Evolutionary conservation across 2,329 filamentous ascomycete genomes (phyloP), one percentile per base, ranked within the genome.

Genomic region (Thermomyces lanuginosus): DNA sequence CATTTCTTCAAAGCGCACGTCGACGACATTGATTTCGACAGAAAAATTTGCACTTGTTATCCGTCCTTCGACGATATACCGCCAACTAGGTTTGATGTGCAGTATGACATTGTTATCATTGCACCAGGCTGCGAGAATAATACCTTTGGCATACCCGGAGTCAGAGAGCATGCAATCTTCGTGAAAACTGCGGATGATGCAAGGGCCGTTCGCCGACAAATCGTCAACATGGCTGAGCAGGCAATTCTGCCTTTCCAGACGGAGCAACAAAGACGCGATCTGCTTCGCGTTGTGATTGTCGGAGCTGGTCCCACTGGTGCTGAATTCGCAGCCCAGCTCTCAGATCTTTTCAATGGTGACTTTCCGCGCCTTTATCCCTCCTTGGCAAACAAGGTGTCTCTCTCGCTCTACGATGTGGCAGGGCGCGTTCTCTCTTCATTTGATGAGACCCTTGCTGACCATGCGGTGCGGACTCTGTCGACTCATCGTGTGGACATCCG

Each of bases 181-280:
- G 21, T 23, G 21, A 23, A 23, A 12, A 23, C 8, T 12, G 21
- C 13, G 7, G 11, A 7, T 12, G 21, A 23, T 23, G 21, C 21
- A 7, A 12, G 13, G 7, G 11, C 11, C 13, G 11, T 23, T 12
- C 21, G 21, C 11, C 7, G 11, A 7, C 7, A 11, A 12, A 7
- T 23, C 21, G 13, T 9, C 11, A 6, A 23, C 6, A 23, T 9
- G 8, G 8, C 13, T 8, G 21, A 23, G 21, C 8, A 9, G 21
- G 21, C 21, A 7, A 9, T 12, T 8, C 11, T 23, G 6, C 21
- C 21, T 7, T 23, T 8, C 21, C 8, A 8, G 7, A 6, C 21
- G 21, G 21, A 23, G 11, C 8, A 7, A 12, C 6, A 23, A 12
- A 8, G 13, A 11, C 6, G 21, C 8, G 8, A 23, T 8, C 11